These are phyloP conservation scores for Cryptococcus sp. DNA, from an alignment of 1,284 basidiomycete genomes.

Conservation along the genomic window DNA sequence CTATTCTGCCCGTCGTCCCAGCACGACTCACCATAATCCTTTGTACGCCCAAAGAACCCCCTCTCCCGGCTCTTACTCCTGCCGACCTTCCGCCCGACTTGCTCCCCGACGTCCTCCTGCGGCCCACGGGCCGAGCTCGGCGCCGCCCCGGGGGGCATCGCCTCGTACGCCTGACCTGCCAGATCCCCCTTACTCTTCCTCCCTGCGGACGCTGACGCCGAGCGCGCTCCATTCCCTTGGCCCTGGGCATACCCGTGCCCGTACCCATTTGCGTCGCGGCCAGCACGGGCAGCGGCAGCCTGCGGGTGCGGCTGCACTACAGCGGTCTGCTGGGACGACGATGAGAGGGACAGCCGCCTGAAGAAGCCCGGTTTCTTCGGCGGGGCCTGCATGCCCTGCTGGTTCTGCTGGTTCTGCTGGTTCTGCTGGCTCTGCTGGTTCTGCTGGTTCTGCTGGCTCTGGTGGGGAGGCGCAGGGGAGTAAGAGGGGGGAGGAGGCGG, in stretches of 20 bases:
- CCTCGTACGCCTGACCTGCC: conserved; percentile 16
- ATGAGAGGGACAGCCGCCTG: conserved; percentile 22
- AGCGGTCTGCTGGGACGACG: conserved; percentile 1
- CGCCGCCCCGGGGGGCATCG: conserved; percentile 12
- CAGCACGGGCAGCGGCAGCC: too few relatives aligned
- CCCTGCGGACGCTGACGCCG: not conserved
- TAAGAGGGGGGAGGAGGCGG: too few relatives aligned
- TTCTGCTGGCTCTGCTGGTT: too few relatives aligned
- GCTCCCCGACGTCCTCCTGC: not conserved
- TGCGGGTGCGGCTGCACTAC: conserved; percentile 1
- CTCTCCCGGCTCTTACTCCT: conserved; percentile 6
- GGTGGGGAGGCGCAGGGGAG: too few relatives aligned
- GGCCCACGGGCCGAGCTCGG: not conserved
- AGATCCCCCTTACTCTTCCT: not conserved
- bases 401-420: not conserved
- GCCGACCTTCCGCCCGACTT: not conserved
- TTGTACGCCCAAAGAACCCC: conserved; percentile 3
- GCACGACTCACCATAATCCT: not conserved
- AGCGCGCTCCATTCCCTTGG: conserved; percentile 1
- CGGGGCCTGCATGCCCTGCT: not conserved
- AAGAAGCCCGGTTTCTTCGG: conserved; percentile 24
- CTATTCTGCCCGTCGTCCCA: not conserved
- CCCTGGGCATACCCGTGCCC: not conserved
- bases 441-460: too few relatives aligned
- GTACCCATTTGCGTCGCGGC: too few relatives aligned